Conservation (phyloP, 2,329 filamentous ascomycete genomes). For the Fusarium tupiense region DNA sequence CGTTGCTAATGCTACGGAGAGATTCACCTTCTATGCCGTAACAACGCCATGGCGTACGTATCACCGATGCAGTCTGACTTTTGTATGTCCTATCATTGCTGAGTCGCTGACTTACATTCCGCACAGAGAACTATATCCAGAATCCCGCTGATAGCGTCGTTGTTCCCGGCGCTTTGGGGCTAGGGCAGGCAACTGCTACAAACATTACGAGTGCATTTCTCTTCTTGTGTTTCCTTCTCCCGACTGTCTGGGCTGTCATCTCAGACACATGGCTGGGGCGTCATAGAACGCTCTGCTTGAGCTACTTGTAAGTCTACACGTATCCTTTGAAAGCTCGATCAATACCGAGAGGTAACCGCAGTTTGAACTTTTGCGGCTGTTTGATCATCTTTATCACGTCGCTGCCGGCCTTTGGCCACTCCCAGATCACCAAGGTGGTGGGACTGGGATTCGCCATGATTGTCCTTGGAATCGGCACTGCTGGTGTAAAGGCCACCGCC, state of each 20-base stretch:
- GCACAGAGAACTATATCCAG: not conserved
- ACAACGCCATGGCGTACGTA: not conserved
- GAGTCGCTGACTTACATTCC: not conserved
- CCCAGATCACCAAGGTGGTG: not conserved
- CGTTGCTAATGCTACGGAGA: not conserved
- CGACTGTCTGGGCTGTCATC: not conserved
- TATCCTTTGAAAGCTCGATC: rapidly evolving
- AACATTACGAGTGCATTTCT: not conserved
- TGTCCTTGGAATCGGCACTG: not conserved
- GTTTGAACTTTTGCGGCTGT: not conserved
- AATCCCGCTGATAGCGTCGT: not conserved
- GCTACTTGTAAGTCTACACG: not conserved
- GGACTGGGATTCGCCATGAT: not conserved
- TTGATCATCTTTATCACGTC: not conserved
- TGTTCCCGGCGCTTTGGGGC: not conserved
- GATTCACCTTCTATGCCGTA: not conserved
- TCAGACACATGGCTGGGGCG: not conserved
- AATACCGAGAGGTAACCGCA: not conserved
- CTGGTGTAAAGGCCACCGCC: not conserved
- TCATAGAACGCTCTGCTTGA: not conserved
- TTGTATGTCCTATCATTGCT: not conserved
- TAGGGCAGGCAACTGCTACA: not conserved
- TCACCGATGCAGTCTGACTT: too few species aligned
- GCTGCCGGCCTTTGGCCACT: not conserved
- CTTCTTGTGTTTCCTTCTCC: not conserved